Evolutionary conservation across 768 basidiomycete genomes (phyloP).

Genomic region (Lyophyllum semitale): DNA sequence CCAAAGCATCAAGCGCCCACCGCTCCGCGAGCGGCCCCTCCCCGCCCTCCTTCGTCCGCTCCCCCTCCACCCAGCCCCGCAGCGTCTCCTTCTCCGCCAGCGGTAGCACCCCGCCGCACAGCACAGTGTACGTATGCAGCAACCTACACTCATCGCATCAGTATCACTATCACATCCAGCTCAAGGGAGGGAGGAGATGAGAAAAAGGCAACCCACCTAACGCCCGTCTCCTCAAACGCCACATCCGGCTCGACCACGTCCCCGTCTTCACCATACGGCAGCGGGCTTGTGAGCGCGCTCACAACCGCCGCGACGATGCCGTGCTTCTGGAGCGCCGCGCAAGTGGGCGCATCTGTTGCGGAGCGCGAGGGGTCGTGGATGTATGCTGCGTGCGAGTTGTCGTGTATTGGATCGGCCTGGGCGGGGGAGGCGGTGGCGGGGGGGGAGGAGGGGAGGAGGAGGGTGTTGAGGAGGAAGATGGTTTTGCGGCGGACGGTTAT

Average conservation of each 20-base stretch:
- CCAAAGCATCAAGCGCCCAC: neutral
- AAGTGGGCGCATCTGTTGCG: slow-evolving; percentile 49
- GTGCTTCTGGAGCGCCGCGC: slow-evolving; percentile 49
- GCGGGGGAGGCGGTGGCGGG: slow-evolving; percentile 21
- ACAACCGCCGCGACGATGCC: slow-evolving; percentile 53
- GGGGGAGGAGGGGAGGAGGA: slow-evolving; percentile 54
- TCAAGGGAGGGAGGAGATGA: neutral
- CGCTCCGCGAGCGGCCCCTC: neutral
- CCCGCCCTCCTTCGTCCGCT: neutral
- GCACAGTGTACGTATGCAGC: slow-evolving; percentile 51
- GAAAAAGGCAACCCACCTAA: slow-evolving; percentile 40
- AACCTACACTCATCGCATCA: slow-evolving; percentile 32
- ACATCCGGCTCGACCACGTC: slow-evolving; percentile 56
- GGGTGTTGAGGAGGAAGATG: slow-evolving; percentile 72
- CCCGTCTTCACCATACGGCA: slow-evolving; percentile 70
- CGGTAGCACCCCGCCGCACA: slow-evolving; percentile 36
- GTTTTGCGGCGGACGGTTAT: slow-evolving; percentile 77
- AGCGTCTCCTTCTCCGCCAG: slow-evolving; percentile 24
- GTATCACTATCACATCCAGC: neutral
- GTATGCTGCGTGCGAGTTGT: slow-evolving; percentile 74
- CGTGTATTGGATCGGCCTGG: slow-evolving; percentile 47
- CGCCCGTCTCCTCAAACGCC: slow-evolving; percentile 67
- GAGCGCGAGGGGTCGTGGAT: slow-evolving; percentile 55
- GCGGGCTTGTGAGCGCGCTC: slow-evolving; percentile 50
- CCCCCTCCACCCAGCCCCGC: neutral